phyloP scores from a whole-genome alignment of 768 basidiomycete genomes.

The Dictyophora rubrovolvata region DNA sequence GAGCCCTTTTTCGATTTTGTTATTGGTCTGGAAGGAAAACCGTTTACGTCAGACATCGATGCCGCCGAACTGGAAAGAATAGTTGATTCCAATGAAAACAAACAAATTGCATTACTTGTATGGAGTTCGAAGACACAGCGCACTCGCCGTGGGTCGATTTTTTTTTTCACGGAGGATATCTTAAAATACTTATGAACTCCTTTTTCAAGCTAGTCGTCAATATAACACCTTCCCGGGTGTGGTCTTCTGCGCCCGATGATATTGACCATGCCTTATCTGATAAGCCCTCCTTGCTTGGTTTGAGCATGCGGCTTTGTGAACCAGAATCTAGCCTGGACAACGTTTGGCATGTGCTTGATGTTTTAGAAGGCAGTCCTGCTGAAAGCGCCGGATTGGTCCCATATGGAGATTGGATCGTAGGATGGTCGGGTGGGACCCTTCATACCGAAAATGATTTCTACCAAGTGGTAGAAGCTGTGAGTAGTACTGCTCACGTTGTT shows the following conservation, averaged over 20 bases:
- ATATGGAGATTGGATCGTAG: conserved; percentile 68
- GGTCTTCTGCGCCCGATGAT: conserved; percentile 44
- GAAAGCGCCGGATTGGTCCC: conserved; percentile 95
- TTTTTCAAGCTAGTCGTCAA: conserved; percentile 51
- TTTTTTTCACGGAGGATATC: not conserved
- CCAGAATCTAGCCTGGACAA: conserved; percentile 83
- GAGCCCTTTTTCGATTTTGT: conserved; percentile 97
- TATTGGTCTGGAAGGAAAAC: conserved; percentile 76
- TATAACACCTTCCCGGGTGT: conserved; percentile 74
- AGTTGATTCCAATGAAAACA: conserved; percentile 73
- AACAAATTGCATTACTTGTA: conserved; percentile 57
- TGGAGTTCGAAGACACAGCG: conserved; percentile 76
- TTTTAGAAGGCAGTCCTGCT: conserved; percentile 91
- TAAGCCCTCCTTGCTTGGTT: conserved; percentile 85
- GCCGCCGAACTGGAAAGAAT: conserved; percentile 65
- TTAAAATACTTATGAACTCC: not conserved
- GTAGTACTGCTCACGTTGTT: conserved; percentile 18
- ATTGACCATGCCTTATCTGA: conserved; percentile 28
- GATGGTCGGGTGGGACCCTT: conserved; percentile 92
- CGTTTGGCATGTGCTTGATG: conserved; percentile 98
- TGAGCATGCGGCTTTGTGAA: conserved; percentile 89
- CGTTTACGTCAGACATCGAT: conserved; percentile 47
- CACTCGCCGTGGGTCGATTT: conserved; percentile 46
- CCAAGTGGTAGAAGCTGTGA: conserved; percentile 83
- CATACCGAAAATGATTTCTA: conserved; percentile 93